Base-by-base conservation (phyloP, 2,329 filamentous ascomycete species). In the Clathrospora elynae region DNA sequence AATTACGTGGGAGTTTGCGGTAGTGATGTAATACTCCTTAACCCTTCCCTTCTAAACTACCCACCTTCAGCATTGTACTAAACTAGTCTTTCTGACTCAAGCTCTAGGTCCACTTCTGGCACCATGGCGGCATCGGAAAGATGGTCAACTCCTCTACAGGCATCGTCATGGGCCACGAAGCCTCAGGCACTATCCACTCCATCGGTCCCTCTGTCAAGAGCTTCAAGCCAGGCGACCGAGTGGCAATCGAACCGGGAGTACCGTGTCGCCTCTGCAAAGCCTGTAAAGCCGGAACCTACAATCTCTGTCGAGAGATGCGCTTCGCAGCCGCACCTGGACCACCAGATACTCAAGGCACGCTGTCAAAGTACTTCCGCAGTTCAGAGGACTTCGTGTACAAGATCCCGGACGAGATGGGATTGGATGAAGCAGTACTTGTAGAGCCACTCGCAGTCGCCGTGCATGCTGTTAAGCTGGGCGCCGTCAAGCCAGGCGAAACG, bases 131-230 rank as follows among this genome's bases (percentile, higher is more conserved):
- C 75, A 96, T 97, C 67, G 91, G 91, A 11, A 90, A 90, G 54
- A 93, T 32, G 13, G 38, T 63, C 95, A 88, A 85, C 95, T 58
- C 91, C 92, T 23, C 78, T 79, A 55, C 86, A 78, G 66, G 86
- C 88, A 71, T 91, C 68, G 88, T 95, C 60, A 85, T 97, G 30
- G 92, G 92, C 57, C 92, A 97, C 76, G 92, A 96, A 75, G 92
- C 89, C 30, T 87, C 90, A 2, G 92, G 91, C 46, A 84, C 76
- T 16, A 73, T 96, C 44, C 78, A 95, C 55, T 86, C 90, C 12
- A 84, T 86, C 38, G 87, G 90, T 68, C 79, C 88, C 16, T 86
- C 85, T 23, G 90, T 96, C 42, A 88, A 78, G 12, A 71, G 75
- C 57, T 79, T 96, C 64, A 81, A 87, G 62, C 78, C 87, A 23